Base-by-base conservation (phyloP, 1,284 basidiomycete genomes). In the Leccinum cinnamomeum region DNA sequence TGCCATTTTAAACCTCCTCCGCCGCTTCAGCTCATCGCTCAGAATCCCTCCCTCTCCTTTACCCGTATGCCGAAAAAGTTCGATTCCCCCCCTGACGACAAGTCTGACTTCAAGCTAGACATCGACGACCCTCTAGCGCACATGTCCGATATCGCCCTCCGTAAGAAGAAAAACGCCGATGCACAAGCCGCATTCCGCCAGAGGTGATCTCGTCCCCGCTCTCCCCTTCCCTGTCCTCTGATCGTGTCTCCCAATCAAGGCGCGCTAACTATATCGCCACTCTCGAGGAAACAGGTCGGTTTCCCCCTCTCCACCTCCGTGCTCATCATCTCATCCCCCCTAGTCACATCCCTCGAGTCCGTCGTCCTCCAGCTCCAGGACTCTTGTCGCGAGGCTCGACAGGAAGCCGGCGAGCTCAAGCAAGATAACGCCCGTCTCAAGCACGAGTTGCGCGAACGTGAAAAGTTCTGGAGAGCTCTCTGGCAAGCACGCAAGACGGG, bases 111-210 rank as follows among this genome's bases (percentile, higher is more conserved):
- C 67, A 83, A 82, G 69, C 67, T 75, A 55, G 82, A 77, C 76
- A 63, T 78, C 68, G 76, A 77, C 71, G 69, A 73, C 67, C 64
- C 73, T 14, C 4, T 56, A 30, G 55, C 70, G 57, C 77, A 77
- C 64, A 70, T 79, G 64, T 75, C 84, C 67, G 89, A 91, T 75
- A 82, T 89, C 37, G 86, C 87, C 44, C 79, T 90, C 68, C 81
- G 90, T 68, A 91, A 91, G 79, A 91, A 91, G 81, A 93, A 92
- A 79, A 92, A 92, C 68, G 90, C 90, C 53, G 89, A 91, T 69
- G 85, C 85, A 2, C 85, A 86, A 69, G 82, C 83, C 61, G 83
- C 83, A 64, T 85, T 84, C 67, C 75, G 75, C 56, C 76, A 75
- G 65, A 75, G 76, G 73, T 73, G 56, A 61, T 64, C 64, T 44